Base-by-base conservation (phyloP, 2,329 filamentous ascomycete species). In the Colletotrichum liaoningense region DNA sequence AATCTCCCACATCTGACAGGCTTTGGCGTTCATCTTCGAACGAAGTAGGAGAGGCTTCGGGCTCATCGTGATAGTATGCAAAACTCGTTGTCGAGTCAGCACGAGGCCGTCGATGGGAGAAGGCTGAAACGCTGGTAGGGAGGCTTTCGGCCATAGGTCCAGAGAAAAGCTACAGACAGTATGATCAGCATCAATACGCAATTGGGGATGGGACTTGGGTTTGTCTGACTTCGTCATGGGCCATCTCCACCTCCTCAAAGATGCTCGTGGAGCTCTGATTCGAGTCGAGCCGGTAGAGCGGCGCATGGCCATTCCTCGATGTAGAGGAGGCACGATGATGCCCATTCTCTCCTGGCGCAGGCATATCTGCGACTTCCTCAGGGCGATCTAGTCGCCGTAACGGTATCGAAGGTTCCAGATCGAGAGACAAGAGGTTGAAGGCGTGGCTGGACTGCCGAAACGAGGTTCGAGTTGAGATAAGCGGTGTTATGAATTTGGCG, bases 241-340 rank as follows among this genome's bases (percentile, higher is more conserved):
- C 96, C 97, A 99, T 98, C 82, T 98, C 96, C n/a, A 98, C 95
- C 83, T 98, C 95, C 77, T 95, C 95, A 78, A 98, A 93, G 77
- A 98, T 92, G 83, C 94, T 97, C 46, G 92, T 88, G 83, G 88
- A 91, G 84, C 93, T 95, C 78, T 91, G 87, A 79, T 94, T 94
- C 64, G 92, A 93, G 76, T 88, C 87, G 68, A 93, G 87, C 67
- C 92, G 87, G 82, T 94, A 94, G 75, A 94, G 80, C 64, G 80
- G 67, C 16, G 67, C 67, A 22, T 78, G 74, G 58, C 72, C 64
- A 30, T 74, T 72, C 42, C 69, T 67, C 19, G 68, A 57, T 7
- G 60, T 57, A n/a, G 60, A 71, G 19, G 67, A 65, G 49, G 60
- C 71, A 66, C 67, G 62, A 49, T 28, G 54, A 52, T 62, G 71